Conservation (phyloP, 2,329 filamentous ascomycete genomes). For the Beauveria asiatica region DNA sequence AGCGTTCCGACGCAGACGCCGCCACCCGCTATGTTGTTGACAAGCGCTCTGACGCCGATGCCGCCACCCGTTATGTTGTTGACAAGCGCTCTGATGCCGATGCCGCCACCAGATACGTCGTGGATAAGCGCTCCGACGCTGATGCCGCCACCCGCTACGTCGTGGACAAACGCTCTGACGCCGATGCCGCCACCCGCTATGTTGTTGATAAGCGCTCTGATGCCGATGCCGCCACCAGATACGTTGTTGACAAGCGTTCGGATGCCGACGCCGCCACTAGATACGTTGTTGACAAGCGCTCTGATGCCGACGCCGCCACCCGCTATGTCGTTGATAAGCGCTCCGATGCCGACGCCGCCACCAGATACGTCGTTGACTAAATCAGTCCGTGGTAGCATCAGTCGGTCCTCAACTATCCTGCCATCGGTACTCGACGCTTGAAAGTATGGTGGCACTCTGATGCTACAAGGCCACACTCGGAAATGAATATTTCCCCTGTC, state of each 20-base stretch:
- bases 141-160: background rate
- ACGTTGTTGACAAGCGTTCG: conserved; percentile 2
- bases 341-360: background rate
- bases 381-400: background rate
- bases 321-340: conserved; percentile 1
- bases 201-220: background rate
- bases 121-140: background rate
- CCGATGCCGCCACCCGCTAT: background rate
- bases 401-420: background rate
- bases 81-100: background rate
- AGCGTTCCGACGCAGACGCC: background rate
- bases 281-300: conserved; percentile 4
- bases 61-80: background rate
- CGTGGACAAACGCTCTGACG: background rate
- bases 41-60: background rate
- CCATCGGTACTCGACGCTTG: background rate
- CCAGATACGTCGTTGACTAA: conserved; percentile 2
- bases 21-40: background rate
- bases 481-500: background rate
- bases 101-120: background rate
- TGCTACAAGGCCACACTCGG: background rate
- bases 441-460: background rate
- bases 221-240: background rate
- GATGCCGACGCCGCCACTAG: conserved; percentile 1
- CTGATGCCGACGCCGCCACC: background rate